phyloP scores from a whole-genome alignment of 2,329 filamentous ascomycete genomes.

The Ambrosiella xylebori region DNA sequence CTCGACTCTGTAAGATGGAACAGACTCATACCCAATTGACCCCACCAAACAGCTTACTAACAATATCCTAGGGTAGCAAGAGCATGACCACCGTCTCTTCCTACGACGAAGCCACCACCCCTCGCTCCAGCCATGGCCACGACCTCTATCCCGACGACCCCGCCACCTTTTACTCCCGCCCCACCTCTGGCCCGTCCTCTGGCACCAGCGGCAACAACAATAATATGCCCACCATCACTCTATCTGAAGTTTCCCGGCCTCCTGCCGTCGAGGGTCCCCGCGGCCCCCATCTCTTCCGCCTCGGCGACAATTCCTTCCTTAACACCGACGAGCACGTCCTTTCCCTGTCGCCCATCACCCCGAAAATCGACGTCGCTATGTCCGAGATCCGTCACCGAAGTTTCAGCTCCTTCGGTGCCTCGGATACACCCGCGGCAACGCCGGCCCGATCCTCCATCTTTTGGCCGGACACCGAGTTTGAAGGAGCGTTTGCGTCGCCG shows the following conservation, averaged over 20 bases:
- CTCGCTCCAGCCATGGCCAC: constrained; percentile 45
- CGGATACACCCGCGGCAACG: neutral
- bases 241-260: constrained; percentile 14
- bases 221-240: neutral
- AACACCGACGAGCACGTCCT: constrained; percentile 36
- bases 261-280: constrained; percentile 62
- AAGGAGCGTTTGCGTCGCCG: neutral
- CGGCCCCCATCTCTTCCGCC: constrained; percentile 74
- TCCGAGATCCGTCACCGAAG: neutral
- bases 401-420: neutral
- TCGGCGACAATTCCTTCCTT: constrained; percentile 37
- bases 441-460: constrained; percentile 19
- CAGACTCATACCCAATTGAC: neutral
- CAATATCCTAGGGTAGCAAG: constrained; percentile 39
- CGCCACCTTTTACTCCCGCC: constrained; percentile 44
- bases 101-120: constrained; percentile 68
- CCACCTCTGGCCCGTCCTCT: constrained; percentile 1
- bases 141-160: constrained; percentile 4
- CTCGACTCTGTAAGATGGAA: constrained; percentile 48
- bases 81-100: constrained; percentile 80
- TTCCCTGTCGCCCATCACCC: constrained; percentile 57
- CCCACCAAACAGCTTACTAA: neutral
- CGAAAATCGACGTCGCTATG: constrained; percentile 30
- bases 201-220: neutral
- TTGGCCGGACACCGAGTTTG: constrained; percentile 12